Evolutionary conservation across 106 monocot genomes (phyloP).

Genomic region (Dendrobium huoshanense): DNA sequence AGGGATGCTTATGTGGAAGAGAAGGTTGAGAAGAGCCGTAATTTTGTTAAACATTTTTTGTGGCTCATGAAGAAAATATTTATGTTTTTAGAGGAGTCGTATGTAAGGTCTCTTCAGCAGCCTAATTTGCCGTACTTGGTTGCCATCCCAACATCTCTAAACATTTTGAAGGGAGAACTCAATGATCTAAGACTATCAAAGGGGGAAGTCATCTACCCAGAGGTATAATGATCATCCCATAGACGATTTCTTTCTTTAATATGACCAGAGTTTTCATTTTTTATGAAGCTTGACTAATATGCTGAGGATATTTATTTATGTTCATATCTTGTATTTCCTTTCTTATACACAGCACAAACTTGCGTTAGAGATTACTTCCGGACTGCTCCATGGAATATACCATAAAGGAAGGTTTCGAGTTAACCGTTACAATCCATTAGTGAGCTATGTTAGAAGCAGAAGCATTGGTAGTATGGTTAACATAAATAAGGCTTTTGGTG

Average conservation of each 20-base stretch:
- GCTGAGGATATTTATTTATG: background rate
- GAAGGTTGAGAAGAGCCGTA: conserved; percentile 67
- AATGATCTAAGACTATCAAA: conserved; percentile 96
- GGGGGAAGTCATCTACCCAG: conserved; percentile 65
- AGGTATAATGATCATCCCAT: conserved; percentile 34
- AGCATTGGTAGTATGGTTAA: too few relatives aligned
- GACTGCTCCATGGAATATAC: conserved; percentile 72
- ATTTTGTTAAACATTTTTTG: background rate
- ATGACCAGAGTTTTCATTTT: background rate
- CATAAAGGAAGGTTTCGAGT: conserved; percentile 98
- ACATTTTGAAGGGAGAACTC: conserved; percentile 57
- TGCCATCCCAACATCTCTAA: conserved; percentile 46
- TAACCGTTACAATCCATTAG: conserved; percentile 96
- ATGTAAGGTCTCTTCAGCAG: conserved; percentile 77
- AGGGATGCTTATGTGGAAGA: conserved; percentile 87
- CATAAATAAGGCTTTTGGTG: conserved; percentile 99
- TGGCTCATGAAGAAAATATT: conserved; percentile 11
- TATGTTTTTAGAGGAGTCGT: conserved; percentile 79
- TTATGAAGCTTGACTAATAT: background rate
- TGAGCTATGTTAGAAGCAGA: conserved; percentile 97
- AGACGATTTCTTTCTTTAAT: background rate
- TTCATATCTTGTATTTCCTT: background rate
- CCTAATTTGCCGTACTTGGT: conserved; percentile 77
- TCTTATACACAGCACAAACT: conserved; percentile 79
- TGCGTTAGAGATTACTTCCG: conserved; percentile 90